phyloP scores from a whole-genome alignment of 768 basidiomycete genomes.

The Tephrocybe sp. region DNA sequence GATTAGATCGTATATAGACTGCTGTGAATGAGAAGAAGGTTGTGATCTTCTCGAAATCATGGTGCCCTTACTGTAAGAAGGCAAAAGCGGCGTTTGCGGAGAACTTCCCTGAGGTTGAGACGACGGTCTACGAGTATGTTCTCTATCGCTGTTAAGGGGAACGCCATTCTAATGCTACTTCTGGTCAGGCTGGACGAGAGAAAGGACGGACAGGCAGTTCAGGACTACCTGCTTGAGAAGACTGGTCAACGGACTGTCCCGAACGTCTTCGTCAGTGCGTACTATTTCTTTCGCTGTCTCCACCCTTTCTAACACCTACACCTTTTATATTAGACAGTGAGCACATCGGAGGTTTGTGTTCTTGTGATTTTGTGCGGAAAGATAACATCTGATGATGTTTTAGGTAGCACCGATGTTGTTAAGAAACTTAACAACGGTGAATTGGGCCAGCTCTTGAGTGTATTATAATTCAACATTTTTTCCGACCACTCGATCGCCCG shows the following conservation, averaged over 20 bases:
- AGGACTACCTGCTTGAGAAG: constrained; percentile 59
- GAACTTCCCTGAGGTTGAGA: constrained; percentile 34
- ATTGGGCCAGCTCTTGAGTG: constrained; percentile 26
- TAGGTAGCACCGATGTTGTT: constrained; percentile 41
- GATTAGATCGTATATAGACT: constrained; percentile 26
- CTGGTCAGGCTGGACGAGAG: constrained; percentile 51
- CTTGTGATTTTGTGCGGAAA: neutral
- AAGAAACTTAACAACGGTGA: constrained; percentile 26
- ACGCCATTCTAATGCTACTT: neutral
- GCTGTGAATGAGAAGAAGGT: constrained; percentile 50
- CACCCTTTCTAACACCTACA: neutral
- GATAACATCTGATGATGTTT: neutral
- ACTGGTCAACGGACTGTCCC: constrained; percentile 74
- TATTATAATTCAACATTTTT: constrained; percentile 25
- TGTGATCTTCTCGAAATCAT: constrained; percentile 58
- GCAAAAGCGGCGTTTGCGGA: constrained; percentile 45
- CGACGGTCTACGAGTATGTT: constrained; percentile 48
- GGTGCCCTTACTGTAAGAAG: constrained; percentile 48
- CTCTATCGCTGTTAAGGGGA: neutral
- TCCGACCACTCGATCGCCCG: neutral
- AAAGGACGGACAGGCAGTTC: constrained; percentile 60
- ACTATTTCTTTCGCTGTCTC: neutral
- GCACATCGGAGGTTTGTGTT: constrained; percentile 52
- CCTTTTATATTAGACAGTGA: constrained; percentile 32
- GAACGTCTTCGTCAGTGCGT: constrained; percentile 73